Evolutionary conservation across 805 yeast genomes (phyloP), one percentile per base, ranked within the genome.

Genomic region (Kluyveromyces dobzhanskii): DNA sequence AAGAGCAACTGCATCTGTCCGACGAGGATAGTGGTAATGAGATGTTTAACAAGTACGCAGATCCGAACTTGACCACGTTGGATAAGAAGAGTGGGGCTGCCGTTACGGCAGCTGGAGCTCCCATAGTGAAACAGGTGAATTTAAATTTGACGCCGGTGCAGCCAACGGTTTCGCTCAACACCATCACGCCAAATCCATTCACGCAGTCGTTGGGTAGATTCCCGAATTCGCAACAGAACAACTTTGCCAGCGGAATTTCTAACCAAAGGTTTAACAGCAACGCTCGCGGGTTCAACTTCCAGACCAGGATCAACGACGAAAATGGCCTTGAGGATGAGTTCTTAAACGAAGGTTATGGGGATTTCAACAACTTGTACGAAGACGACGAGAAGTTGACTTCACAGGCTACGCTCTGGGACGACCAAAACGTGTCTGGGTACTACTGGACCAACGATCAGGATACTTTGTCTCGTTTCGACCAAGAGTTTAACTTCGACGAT

Each of bases 11-110:
- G 21, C 37, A 24, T 9, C 17, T 17, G 3, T 34, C 37, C 5
- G 37, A 34, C 17, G 37, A 34, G 10, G 37, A 34, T 11, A 25
- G 11, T 6, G 37, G 28, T 18, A 30, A 30, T 17, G 31, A 40
- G 25, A 42, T 46, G 21, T 58, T 58, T 46, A 58, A 49, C 44
- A 51, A 54, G 40, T 59, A 56, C 42, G 61, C 61, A 18, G 62
- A 59, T 46, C 64, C 64, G 11, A 46, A 56, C 10, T 40, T 59
- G 32, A 59, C 64, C 2, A 59, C 64, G 3, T 50, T 53, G 13
- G 37, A 34, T 14, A 34, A 34, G 21, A 34, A 34, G 17, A 27
- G 30, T 11, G 30, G 13, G n/a, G 5, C n/a, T 27, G 16, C 13
- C n/a, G 30, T 12, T 7, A 5, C 30, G 6, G 30, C 16, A 7